Base-by-base conservation (phyloP, 352 stramenopile species). In the Globisporangium ultimum region DNA sequence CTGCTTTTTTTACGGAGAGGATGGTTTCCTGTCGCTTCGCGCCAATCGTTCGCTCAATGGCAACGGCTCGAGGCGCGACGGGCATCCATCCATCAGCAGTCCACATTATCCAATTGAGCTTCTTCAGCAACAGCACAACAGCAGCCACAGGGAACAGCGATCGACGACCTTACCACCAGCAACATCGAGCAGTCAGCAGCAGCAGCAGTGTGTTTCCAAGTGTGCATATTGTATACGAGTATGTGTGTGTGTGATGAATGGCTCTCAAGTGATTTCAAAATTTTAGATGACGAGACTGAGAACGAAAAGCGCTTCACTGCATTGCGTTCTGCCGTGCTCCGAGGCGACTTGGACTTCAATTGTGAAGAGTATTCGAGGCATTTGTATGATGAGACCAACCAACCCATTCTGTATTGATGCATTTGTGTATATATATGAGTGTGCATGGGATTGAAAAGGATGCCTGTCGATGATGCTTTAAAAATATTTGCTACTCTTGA, bases 401-500 rank as follows among this genome's bases (percentile, higher is more conserved):
- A 55, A 61, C 21, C 41, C 22, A 58, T 66, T 67, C 7, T 64
- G 3, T 74, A 5, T 67, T 18, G 72, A 12, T 71, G 51, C 71
- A 28, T 53, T 14, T 18, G 18, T 45, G 40, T 10, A n/a, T 45
- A 36, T 36, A 36, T 36, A 10, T 17, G 48, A 12, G 14, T 53
- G 18, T 53, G 48, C 46, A 41, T 53, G 12, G 18, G n/a, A 47
- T 40, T 52, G 18, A 50, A 11, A 10, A 47, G 43, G 42, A 41
- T 46, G 42, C 53, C 72, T 85, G 57, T 92, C 79, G 51, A 91
- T 84, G 84, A 94, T 91, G 82, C 70, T 58, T 70, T 11, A 68
- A 84, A 88, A 80, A 92, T 94, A 94, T 94, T 94, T 94, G 84
- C 84, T 94, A 94, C 84, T 94, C 84, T 94, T 77, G 84, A 94